phyloP scores from a whole-genome alignment of 495 filamentous ascomycete genomes.

The Tricharina praecox region DNA sequence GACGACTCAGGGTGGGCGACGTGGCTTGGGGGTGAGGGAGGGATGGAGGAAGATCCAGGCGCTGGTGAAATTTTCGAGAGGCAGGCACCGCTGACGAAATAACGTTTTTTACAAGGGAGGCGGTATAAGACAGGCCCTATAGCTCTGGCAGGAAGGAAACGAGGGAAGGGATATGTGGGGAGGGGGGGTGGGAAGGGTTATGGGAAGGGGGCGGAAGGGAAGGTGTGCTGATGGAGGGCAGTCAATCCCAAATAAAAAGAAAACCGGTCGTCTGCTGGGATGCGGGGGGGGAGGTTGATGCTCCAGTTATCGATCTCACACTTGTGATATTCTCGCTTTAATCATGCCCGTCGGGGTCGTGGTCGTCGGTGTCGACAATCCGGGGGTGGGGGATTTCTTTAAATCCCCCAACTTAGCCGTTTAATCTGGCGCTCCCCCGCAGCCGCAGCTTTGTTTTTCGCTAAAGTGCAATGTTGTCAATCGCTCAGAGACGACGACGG shows the following conservation, averaged over 20 bases:
- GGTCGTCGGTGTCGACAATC: neutral
- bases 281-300: conserved; percentile 17
- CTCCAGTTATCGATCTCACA: neutral
- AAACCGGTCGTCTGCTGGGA: conserved; percentile 20
- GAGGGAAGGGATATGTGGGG: neutral
- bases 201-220: neutral
- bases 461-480: conserved; percentile 25
- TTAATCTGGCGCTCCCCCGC: conserved; percentile 25
- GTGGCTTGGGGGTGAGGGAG: neutral
- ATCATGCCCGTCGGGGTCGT: too few relatives aligned
- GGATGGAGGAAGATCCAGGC: neutral
- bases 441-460: conserved; percentile 8
- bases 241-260: conserved; percentile 26
- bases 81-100: conserved; percentile 27
- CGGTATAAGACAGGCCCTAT: neutral
- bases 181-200: neutral
- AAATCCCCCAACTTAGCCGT: conserved; percentile 20
- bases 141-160: neutral
- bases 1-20: neutral
- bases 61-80: conserved; percentile 10
- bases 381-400: conserved; percentile 2
- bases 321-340: neutral
- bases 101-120: conserved; percentile 24
- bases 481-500: too few relatives aligned
- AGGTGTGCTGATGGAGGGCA: conserved; percentile 5